A percentile compares a stretch with the other conserved stretches of the same genome.
Evolutionary conservation across 2,329 filamentous ascomycete species (phyloP).

Genomic region (Alternaria angustiovoidea): DNA sequence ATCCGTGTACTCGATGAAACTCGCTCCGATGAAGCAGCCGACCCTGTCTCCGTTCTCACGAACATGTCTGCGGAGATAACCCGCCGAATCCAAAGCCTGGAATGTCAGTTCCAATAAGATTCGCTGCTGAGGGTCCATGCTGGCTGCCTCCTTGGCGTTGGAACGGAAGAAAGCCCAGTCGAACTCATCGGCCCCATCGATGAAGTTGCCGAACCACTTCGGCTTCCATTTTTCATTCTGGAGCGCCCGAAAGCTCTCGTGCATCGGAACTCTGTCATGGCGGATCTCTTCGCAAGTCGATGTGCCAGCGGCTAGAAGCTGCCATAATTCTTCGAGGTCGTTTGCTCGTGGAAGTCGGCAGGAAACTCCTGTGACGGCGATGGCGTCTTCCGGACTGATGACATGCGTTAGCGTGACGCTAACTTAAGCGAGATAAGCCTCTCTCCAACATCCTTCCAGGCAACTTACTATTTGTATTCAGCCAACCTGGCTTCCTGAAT

Average conservation of each 20-base stretch:
- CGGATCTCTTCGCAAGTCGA: slow-evolving; percentile 17
- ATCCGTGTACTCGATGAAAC: slow-evolving; percentile 42
- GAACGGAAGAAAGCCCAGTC: slow-evolving; percentile 45
- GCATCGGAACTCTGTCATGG: slow-evolving; percentile 10
- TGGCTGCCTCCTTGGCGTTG: slow-evolving; percentile 27
- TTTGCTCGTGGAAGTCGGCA: slow-evolving; percentile 20
- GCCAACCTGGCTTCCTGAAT: slow-evolving; percentile 10
- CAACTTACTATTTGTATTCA: slow-evolving; percentile 15
- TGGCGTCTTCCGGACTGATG: slow-evolving; percentile 12
- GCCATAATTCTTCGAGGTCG: slow-evolving; percentile 24
- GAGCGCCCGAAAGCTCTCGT: slow-evolving; percentile 14
- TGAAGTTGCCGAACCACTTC: slow-evolving; percentile 29
- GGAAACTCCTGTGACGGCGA: slow-evolving; percentile 20
- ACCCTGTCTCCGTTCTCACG: slow-evolving; percentile 25
- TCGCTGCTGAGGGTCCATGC: slow-evolving; percentile 41
- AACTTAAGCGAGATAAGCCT: background rate
- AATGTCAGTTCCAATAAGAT: slow-evolving; percentile 36
- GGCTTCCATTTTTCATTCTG: slow-evolving; percentile 19
- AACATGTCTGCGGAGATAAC: slow-evolving; percentile 23
- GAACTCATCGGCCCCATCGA: slow-evolving; percentile 39
- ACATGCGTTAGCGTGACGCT: slow-evolving; percentile 5
- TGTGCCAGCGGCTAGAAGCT: slow-evolving; percentile 15
- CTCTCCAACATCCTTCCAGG: background rate
- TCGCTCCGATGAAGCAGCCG: slow-evolving; percentile 46
- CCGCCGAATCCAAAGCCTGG: slow-evolving; percentile 50